Percentiles rank a stretch among this genome's conserved stretches.
phyloP scores from a whole-genome alignment of 345 rosid species.

The Eucalyptus curtisii region DNA sequence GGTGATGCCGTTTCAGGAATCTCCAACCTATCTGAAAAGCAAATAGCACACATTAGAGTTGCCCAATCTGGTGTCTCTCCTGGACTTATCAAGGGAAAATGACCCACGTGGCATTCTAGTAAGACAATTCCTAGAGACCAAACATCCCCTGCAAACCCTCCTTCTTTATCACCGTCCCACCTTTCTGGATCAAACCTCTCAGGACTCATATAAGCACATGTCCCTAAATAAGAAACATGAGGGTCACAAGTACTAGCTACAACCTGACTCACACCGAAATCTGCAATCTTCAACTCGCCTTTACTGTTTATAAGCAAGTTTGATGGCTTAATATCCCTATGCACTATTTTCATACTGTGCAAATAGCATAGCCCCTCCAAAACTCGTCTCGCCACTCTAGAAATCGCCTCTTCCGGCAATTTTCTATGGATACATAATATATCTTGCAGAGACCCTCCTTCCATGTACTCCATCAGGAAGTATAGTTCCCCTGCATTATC shows the following conservation, averaged over 20 bases:
- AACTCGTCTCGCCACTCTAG: constrained; percentile 20
- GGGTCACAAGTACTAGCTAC: neutral
- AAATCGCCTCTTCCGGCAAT: constrained; percentile 18
- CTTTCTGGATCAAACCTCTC: constrained; percentile 48
- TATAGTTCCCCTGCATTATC: constrained; percentile 15
- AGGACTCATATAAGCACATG: constrained; percentile 69
- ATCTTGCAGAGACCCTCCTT: constrained; percentile 34
- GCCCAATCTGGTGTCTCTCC: constrained; percentile 60
- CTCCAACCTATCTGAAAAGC: constrained; percentile 30
- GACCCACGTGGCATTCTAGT: constrained; percentile 49
- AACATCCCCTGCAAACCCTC: constrained; percentile 47
- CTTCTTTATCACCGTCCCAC: constrained; percentile 20
- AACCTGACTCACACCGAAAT: constrained; percentile 53
- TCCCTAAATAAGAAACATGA: constrained; percentile 24
- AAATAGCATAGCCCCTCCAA: constrained; percentile 36
- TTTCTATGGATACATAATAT: neutral
- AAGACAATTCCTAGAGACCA: constrained; percentile 61
- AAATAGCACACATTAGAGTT: constrained; percentile 40
- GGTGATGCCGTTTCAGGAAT: constrained; percentile 33
- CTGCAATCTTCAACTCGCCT: constrained; percentile 55
- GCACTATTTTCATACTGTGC: constrained; percentile 41
- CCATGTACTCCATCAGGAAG: constrained; percentile 65
- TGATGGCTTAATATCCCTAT: constrained; percentile 64
- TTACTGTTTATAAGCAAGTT: constrained; percentile 33
- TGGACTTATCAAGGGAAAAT: constrained; percentile 35